A percentile compares a stretch with the other conserved stretches of the same genome.
Conservation (phyloP, 306 rosid genomes). For the Cucumis melo region DNA sequence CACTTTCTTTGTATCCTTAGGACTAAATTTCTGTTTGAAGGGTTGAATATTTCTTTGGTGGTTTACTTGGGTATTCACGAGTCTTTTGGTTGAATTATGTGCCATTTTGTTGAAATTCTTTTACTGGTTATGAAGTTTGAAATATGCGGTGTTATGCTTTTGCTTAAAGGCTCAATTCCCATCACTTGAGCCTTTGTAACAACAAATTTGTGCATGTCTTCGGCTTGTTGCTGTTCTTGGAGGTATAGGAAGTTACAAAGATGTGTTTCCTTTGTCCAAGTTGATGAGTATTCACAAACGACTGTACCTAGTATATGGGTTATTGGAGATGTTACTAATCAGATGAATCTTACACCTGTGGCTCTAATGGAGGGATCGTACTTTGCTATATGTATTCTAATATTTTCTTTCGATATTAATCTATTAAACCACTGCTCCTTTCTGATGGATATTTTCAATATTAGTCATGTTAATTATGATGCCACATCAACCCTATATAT, state of each 20-base stretch:
- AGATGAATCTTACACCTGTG: conserved; percentile 85
- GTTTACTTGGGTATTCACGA: not conserved
- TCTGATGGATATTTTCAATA: not conserved
- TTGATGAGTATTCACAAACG: conserved; percentile 66
- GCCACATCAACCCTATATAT: not conserved
- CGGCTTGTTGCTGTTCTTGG: not conserved
- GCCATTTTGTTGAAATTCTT: not conserved
- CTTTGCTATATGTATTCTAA: conserved; percentile 56
- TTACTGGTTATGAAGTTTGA: not conserved
- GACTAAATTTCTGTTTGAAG: not conserved
- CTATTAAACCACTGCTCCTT: not conserved
- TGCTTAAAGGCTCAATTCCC: too few relatives aligned
- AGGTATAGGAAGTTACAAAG: not conserved
- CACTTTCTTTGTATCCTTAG: not conserved
- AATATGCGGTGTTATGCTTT: too few relatives aligned
- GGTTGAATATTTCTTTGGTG: not conserved
- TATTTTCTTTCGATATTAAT: not conserved
- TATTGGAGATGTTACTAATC: conserved; percentile 89
- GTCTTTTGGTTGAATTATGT: not conserved
- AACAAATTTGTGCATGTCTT: not conserved
- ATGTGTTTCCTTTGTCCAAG: conserved; percentile 29
- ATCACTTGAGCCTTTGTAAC: too few relatives aligned
- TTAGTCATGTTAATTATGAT: not conserved
- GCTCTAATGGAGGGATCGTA: conserved; percentile 84
- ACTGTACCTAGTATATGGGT: conserved; percentile 82